A percentile compares a stretch with the other conserved stretches of the same genome.
Conservation (phyloP, 2,329 filamentous ascomycete genomes). For the Neofusicoccum laricinum region DNA sequence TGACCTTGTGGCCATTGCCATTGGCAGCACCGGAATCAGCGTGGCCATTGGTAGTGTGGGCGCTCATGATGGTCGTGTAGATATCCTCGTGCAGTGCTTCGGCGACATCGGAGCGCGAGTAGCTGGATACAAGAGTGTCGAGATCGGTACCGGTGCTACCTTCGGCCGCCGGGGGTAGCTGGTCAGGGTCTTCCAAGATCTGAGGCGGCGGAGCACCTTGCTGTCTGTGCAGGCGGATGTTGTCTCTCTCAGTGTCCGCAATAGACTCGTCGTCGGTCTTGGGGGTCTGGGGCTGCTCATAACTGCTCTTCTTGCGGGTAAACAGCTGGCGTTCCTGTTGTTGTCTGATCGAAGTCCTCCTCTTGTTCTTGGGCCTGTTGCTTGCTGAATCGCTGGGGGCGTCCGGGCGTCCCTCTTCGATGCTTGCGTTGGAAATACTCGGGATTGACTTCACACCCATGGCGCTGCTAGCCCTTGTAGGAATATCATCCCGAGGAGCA, state of each 20-base stretch:
- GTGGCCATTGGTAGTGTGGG: conserved; percentile 66
- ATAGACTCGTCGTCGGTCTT: conserved; percentile 57
- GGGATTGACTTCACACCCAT: conserved; percentile 86
- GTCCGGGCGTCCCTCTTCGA: conserved; percentile 47
- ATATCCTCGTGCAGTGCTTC: conserved; percentile 75
- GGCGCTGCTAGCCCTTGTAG: conserved; percentile 80
- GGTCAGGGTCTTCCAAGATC: conserved; percentile 67
- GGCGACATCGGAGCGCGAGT: conserved; percentile 74
- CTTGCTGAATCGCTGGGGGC: conserved; percentile 57
- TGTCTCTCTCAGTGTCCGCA: conserved; percentile 50
- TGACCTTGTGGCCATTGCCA: conserved; percentile 61
- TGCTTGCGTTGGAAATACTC: conserved; percentile 74
- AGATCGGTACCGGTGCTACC: conserved; percentile 68
- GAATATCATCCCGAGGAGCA: conserved; percentile 61
- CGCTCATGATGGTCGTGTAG: conserved; percentile 61
- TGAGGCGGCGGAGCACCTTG: conserved; percentile 56
- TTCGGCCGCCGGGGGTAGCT: conserved; percentile 57
- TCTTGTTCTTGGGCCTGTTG: conserved; percentile 64
- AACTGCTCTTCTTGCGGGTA: conserved; percentile 67
- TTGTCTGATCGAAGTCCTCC: conserved; percentile 76
- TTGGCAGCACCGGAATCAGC: conserved; percentile 53
- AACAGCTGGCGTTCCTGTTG: conserved; percentile 89
- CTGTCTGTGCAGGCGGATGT: conserved; percentile 55
- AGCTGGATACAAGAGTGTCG: conserved; percentile 75
- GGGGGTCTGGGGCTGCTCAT: conserved; percentile 55